Base-by-base conservation (phyloP, 1,284 basidiomycete species). In the Austroboletus novae-zelandiae region DNA sequence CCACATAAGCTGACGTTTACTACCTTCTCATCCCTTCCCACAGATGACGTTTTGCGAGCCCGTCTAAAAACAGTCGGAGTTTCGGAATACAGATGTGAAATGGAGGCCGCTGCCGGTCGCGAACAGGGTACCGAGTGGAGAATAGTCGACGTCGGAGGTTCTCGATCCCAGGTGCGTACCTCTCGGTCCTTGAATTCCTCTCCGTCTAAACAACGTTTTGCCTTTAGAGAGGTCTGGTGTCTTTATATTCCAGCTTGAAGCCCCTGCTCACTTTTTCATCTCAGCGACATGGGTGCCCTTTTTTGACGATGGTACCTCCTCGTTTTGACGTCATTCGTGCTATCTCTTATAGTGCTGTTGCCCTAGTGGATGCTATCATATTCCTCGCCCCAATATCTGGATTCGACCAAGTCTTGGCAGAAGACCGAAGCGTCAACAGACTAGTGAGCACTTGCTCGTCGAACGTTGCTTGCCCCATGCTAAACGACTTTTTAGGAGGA, bases 341-440 rank as follows among this genome's bases (percentile, higher is more conserved):
- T 39, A 18, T 53, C 45, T 29, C 45, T 32, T 39, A 52, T 27
- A 5, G 41, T 36, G n/a, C 40, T 50, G 17, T 32, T 42, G 30
- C 20, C 20, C 2, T 51, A 82, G 82, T 84, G 54, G 81, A 86
- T 55, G 85, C 87, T 3, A 90, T 90, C 59, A 88, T 90, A 55
- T 90, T 90, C 67, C 79, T 90, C 14, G 88, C 86, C 17, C 88
- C 87, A 14, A 89, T 90, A 70, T 86, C 83, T 27, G 84, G 80
- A 11, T 90, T 90, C 58, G 87, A 90, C 67, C 86, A 90, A 62
- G 84, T 84, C 6, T 74, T 90, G 9, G 69, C 78, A 18, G 87
- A 89, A 67, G 86, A 89, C 58, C 72, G 75, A 50, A 77, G 75
- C 48, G 81, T 89, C 7, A 90, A 90, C 61, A 79, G 87, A 47